Conservation (phyloP, 108 stramenopile species). For the Cylindrotheca closterium region DNA sequence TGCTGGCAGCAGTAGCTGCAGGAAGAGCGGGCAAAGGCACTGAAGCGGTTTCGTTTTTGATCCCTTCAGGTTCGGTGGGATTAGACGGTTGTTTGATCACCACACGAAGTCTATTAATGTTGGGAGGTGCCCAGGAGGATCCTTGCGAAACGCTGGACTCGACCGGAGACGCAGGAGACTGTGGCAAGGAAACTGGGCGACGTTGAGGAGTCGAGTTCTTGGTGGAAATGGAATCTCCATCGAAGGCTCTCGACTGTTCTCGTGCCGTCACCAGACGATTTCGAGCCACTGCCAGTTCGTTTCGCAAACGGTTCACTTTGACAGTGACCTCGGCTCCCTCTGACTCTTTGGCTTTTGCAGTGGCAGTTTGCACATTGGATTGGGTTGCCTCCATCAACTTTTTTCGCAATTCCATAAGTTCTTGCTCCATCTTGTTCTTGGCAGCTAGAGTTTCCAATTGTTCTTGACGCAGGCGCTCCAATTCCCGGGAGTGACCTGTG, state of each 20-base stretch:
- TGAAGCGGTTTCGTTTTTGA: too few species aligned
- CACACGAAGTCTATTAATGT: too few species aligned
- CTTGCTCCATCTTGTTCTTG: conserved; percentile 1
- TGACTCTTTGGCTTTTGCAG: not conserved
- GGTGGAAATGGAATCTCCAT: not conserved
- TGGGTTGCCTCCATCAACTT: not conserved
- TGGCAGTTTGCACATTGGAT: not conserved
- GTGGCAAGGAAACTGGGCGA: not conserved
- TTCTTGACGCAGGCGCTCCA: conserved; percentile 16
- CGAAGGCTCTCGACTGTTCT: conserved; percentile 4
- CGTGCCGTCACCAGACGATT: conserved; percentile 20
- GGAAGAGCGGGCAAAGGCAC: too few species aligned
- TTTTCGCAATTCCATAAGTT: conserved; percentile 22
- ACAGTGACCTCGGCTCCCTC: not conserved
- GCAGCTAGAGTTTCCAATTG: conserved; percentile 2
- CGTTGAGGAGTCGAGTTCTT: not conserved
- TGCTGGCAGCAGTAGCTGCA: too few species aligned
- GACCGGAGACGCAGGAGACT: not conserved
- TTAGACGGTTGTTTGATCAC: too few species aligned
- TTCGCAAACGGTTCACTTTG: conserved; percentile 15
- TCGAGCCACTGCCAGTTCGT: conserved; percentile 21
- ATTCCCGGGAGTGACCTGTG: not conserved
- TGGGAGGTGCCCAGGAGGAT: conserved; percentile 20
- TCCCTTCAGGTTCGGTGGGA: too few species aligned
- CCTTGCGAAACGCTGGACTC: conserved; percentile 4